A percentile compares a stretch with the other conserved stretches of the same genome.
Evolutionary conservation across 2,329 filamentous ascomycete species (phyloP).

Genomic region (Verticillium nonalfalfae): DNA sequence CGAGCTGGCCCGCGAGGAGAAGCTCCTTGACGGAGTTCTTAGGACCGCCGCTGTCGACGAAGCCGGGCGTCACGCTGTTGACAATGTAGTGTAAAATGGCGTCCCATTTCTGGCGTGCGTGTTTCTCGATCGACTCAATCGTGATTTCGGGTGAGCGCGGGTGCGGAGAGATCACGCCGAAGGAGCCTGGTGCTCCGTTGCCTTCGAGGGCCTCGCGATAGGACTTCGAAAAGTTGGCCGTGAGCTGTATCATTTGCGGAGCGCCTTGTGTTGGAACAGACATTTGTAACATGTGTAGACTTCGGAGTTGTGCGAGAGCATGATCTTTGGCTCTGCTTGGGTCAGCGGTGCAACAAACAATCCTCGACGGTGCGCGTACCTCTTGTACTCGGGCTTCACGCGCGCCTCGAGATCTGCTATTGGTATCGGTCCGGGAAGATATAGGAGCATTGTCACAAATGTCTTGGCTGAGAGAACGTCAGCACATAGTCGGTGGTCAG

Average conservation of each 20-base stretch:
- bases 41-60: conserved; percentile 41
- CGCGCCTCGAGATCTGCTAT: conserved; percentile 79
- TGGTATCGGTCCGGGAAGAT: conserved; percentile 74
- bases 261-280: conserved; percentile 53
- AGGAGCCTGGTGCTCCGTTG: conserved; percentile 77
- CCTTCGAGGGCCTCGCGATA: conserved; percentile 84
- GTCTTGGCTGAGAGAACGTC: conserved; percentile 64
- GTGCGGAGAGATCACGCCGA: conserved; percentile 75
- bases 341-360: conserved; percentile 5
- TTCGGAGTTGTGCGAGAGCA: conserved; percentile 71
- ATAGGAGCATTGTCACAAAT: conserved; percentile 92
- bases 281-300: conserved; percentile 79
- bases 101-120: conserved; percentile 88
- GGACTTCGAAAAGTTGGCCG: conserved; percentile 75
- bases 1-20: conserved; percentile 72
- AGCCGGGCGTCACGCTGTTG: conserved; percentile 53
- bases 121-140: conserved; percentile 70
- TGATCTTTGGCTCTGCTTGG: conserved; percentile 69
- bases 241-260: conserved; percentile 68
- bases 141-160: conserved; percentile 58
- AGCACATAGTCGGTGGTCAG: not conserved
- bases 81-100: conserved; percentile 95
- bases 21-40: conserved; percentile 80
- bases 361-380: conserved; percentile 12
- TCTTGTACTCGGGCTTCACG: conserved; percentile 61